These are phyloP conservation scores for Sugiyamaella paludigena DNA, from an alignment of 1,139 yeast genomes.

Conservation along the genomic window DNA sequence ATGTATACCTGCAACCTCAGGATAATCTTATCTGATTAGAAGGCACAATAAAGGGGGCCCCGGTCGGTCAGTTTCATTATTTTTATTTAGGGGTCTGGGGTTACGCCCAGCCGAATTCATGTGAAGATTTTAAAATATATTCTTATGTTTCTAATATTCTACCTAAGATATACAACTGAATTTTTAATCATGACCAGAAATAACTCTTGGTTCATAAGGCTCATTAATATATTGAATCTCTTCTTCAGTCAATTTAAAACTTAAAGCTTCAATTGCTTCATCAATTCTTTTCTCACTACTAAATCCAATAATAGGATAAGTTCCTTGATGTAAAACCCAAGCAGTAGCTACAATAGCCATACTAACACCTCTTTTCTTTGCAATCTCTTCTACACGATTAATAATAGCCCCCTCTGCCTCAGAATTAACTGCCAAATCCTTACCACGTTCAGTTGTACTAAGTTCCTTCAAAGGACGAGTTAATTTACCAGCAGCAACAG, in stretches of 20 bases:
- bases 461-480: constrained; percentile 42
- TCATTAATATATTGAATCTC: constrained; percentile 50
- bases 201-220: constrained; percentile 41
- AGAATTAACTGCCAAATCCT: neutral
- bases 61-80: too few species aligned
- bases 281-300: constrained; percentile 48
- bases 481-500: constrained; percentile 47
- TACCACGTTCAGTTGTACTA: neutral
- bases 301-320: constrained; percentile 55
- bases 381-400: constrained; percentile 49
- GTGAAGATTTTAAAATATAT: too few species aligned
- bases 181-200: constrained; percentile 5
- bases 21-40: too few species aligned
- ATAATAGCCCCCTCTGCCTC: constrained; percentile 42
- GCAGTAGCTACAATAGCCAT: constrained; percentile 56
- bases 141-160: too few species aligned
- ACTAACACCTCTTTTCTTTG: constrained; percentile 43
- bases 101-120: too few species aligned
- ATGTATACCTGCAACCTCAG: too few species aligned
- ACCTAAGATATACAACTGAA: too few species aligned
- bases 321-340: constrained; percentile 53
- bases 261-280: constrained; percentile 48
- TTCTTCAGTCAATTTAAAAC: constrained; percentile 44
- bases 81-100: too few species aligned
- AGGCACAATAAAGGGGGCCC: too few species aligned